Conservation (phyloP, 164 flowering plant genomes). For the Chimonanthus praecox region DNA sequence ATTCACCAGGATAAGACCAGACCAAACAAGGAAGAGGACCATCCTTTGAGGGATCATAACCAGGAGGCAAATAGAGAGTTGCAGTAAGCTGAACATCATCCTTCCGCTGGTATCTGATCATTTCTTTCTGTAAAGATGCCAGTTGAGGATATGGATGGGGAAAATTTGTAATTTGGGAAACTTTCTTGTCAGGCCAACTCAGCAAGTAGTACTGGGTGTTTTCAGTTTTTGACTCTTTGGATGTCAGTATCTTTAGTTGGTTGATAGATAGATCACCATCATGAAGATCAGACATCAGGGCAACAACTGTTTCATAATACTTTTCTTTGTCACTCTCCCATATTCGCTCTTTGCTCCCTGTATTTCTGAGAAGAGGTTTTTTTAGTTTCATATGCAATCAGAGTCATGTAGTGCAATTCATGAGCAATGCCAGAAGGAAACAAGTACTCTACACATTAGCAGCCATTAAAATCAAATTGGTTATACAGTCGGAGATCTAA, state of each 20-base stretch:
- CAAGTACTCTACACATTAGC: neutral
- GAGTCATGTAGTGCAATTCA: constrained; percentile 1
- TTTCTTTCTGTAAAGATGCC: constrained; percentile 82
- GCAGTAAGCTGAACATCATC: constrained; percentile 99
- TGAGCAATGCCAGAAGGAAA: constrained; percentile 1
- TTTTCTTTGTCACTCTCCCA: constrained; percentile 96
- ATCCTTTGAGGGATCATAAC: constrained; percentile 78
- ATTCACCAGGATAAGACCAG: constrained; percentile 99
- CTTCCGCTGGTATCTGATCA: constrained; percentile 87
- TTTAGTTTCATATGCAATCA: constrained; percentile 14
- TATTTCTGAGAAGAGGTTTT: constrained; percentile 48
- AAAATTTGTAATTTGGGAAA: constrained; percentile 68
- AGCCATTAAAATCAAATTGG: neutral
- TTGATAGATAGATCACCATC: constrained; percentile 68
- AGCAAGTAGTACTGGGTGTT: constrained; percentile 78
- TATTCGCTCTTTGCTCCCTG: constrained; percentile 86
- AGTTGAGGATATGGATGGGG: constrained; percentile 98
- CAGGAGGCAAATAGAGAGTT: constrained; percentile 89
- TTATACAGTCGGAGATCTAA: neutral
- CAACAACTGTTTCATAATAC: constrained; percentile 81
- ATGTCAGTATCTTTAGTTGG: constrained; percentile 70
- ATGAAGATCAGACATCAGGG: constrained; percentile 84
- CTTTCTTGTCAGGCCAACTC: constrained; percentile 73
- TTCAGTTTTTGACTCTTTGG: constrained; percentile 96
- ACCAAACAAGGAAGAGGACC: constrained; percentile 94